Conservation (phyloP, 352 stramenopile species). For the Pythium brassicae region DNA sequence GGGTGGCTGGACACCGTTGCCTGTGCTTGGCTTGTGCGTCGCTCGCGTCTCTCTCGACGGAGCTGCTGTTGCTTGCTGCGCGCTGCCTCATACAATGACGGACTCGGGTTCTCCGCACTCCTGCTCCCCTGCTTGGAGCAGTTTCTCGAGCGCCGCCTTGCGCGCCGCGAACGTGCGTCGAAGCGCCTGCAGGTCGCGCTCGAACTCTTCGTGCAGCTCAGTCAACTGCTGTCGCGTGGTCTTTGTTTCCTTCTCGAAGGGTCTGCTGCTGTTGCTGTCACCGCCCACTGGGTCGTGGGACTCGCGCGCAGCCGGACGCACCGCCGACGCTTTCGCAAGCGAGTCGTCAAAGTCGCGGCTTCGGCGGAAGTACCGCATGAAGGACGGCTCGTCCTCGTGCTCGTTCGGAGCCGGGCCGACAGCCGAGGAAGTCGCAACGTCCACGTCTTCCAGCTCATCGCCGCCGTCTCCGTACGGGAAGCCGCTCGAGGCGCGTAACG, state of each 20-base stretch:
- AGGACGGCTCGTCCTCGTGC: slow-evolving; percentile 45
- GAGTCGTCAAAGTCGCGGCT: slow-evolving; percentile 13
- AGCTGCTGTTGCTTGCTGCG: too few relatives aligned
- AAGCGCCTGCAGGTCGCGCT: slow-evolving; percentile 36
- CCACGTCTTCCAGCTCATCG: slow-evolving; percentile 4
- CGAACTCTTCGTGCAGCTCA: slow-evolving; percentile 52
- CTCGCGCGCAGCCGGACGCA: slow-evolving; percentile 10
- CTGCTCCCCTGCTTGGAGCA: slow-evolving; percentile 30
- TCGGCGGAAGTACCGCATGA: slow-evolving; percentile 81
- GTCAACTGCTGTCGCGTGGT: slow-evolving; percentile 40
- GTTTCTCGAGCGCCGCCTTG: slow-evolving; percentile 40
- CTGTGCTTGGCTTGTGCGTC: not conserved
- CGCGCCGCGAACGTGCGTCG: slow-evolving; percentile 29
- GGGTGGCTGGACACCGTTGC: too few relatives aligned
- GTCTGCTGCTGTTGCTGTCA: slow-evolving; percentile 4
- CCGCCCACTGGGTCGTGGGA: not conserved
- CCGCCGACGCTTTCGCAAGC: slow-evolving; percentile 2
- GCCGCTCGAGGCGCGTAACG: slow-evolving; percentile 3
- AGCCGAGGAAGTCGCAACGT: not conserved
- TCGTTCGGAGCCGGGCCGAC: not conserved
- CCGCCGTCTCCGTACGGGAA: slow-evolving; percentile 9
- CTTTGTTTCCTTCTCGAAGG: slow-evolving; percentile 6
- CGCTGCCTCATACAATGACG: slow-evolving; percentile 11
- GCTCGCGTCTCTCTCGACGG: too few relatives aligned
- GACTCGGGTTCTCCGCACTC: slow-evolving; percentile 6